phyloP scores from a whole-genome alignment of 1,139 yeast species.

The Eremothecium cymbalariae region DNA sequence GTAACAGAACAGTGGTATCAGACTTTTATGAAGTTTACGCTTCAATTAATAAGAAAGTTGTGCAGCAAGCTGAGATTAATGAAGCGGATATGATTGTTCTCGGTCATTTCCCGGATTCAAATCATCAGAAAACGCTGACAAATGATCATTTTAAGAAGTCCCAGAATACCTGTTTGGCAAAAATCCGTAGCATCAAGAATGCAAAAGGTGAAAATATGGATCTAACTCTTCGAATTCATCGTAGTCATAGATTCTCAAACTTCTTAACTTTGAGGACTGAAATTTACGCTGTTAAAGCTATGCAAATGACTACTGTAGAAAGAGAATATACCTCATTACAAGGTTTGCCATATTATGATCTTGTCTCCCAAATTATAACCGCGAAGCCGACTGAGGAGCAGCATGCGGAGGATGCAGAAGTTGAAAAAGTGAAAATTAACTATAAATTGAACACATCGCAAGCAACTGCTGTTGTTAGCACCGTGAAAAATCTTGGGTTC shows the following conservation, averaged over 20 bases:
- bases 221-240: slow-evolving; percentile 59
- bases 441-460: slow-evolving; percentile 78
- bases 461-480: slow-evolving; percentile 76
- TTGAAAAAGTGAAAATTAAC: slow-evolving; percentile 37
- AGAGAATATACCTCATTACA: slow-evolving; percentile 81
- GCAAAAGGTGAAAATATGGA: slow-evolving; percentile 62
- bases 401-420: slow-evolving; percentile 30
- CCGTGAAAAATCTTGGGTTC: slow-evolving; percentile 64
- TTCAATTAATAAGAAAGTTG: slow-evolving; percentile 49
- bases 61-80: slow-evolving; percentile 47
- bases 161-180: slow-evolving; percentile 55
- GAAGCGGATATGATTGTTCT: slow-evolving; percentile 77
- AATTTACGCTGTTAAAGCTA: slow-evolving; percentile 60
- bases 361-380: slow-evolving; percentile 51
- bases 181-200: slow-evolving; percentile 61
- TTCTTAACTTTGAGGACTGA: slow-evolving; percentile 56
- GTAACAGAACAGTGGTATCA: slow-evolving; percentile 76
- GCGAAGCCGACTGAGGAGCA: slow-evolving; percentile 51
- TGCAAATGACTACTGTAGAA: slow-evolving; percentile 86
- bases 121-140: slow-evolving; percentile 17
- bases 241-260: slow-evolving; percentile 35
- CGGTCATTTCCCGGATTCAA: slow-evolving; percentile 38
- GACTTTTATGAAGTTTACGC: slow-evolving; percentile 84
- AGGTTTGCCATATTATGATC: slow-evolving; percentile 75
- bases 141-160: slow-evolving; percentile 27